These are phyloP conservation scores for Aspergillus avenaceus DNA, from an alignment of 495 filamentous ascomycete genomes.

Conservation along the genomic window DNA sequence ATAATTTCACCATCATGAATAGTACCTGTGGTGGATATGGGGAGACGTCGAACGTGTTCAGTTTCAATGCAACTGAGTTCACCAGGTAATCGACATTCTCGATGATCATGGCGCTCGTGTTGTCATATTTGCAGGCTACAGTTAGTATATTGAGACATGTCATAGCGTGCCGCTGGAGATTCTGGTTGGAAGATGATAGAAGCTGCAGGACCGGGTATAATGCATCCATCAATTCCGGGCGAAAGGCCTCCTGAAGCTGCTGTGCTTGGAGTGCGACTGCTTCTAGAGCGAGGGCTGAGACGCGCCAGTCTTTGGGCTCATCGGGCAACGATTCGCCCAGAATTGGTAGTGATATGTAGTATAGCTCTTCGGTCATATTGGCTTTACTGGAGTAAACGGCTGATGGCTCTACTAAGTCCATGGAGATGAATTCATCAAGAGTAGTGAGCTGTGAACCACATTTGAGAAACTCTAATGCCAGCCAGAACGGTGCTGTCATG, in stretches of 20 bases:
- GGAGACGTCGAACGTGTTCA: slow-evolving; percentile 88
- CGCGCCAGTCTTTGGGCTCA: slow-evolving; percentile 61
- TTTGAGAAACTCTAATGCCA: slow-evolving; percentile 68
- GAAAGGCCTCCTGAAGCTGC: slow-evolving; percentile 64
- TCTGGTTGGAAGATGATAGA: slow-evolving; percentile 66
- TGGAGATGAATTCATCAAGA: slow-evolving; percentile 62
- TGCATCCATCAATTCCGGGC: slow-evolving; percentile 82
- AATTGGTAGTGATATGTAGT: slow-evolving; percentile 66
- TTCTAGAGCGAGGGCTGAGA: slow-evolving; percentile 69
- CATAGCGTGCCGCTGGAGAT: slow-evolving; percentile 77
- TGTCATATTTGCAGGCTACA: slow-evolving; percentile 66
- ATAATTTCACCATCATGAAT: slow-evolving; percentile 88
- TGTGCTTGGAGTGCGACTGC: slow-evolving; percentile 67
- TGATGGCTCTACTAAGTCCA: slow-evolving; percentile 34
- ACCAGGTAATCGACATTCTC: slow-evolving; percentile 96
- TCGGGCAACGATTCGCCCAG: slow-evolving; percentile 49
- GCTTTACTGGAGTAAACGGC: slow-evolving; percentile 40
- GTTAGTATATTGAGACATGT: slow-evolving; percentile 78
- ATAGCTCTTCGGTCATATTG: slow-evolving; percentile 70
- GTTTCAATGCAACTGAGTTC: slow-evolving; percentile 81
- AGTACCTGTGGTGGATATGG: slow-evolving; percentile 88
- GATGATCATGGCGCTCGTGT: slow-evolving; percentile 74
- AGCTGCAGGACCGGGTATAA: slow-evolving; percentile 85
- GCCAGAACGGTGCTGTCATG: slow-evolving; percentile 74
- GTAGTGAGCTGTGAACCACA: slow-evolving; percentile 41